Conservation (phyloP, 2,329 filamentous ascomycete genomes). For the Xylaria hypoxylon region DNA sequence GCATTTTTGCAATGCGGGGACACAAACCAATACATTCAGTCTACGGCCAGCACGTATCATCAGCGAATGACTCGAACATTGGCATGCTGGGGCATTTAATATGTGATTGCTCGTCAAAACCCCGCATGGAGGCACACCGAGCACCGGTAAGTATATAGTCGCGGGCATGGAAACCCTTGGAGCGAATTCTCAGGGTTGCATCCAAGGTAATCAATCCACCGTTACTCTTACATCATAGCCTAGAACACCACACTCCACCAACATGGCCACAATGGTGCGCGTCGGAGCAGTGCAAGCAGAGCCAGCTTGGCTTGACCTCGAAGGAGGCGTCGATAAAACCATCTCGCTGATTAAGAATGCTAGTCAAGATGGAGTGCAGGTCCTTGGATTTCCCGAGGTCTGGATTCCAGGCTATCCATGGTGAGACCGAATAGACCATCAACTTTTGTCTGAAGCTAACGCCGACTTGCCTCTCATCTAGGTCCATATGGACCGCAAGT, state of each 20-base stretch:
- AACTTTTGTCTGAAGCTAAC: constrained; percentile 39
- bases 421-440: constrained; percentile 47
- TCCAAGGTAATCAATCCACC: constrained; percentile 22
- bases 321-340: constrained; percentile 66
- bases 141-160: constrained; percentile 27
- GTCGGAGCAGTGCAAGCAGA: constrained; percentile 69
- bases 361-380: constrained; percentile 62
- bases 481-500: constrained; percentile 55
- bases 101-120: constrained; percentile 23
- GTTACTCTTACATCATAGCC: constrained; percentile 19
- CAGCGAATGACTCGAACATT: constrained; percentile 8
- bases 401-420: constrained; percentile 68
- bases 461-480: constrained; percentile 44
- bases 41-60: constrained; percentile 11
- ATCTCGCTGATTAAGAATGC: constrained; percentile 68
- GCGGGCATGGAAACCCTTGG: constrained; percentile 19
- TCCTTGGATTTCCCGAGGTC: constrained; percentile 67
- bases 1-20: constrained; percentile 24
- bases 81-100: background rate
- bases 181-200: constrained; percentile 24
- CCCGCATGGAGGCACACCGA: constrained; percentile 30
- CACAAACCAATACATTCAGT: constrained; percentile 16
- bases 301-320: constrained; percentile 70
- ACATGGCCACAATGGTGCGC: constrained; percentile 44
- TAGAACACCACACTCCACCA: constrained; percentile 21